These are phyloP conservation scores for Hibiscus mutabilis DNA, from an alignment of 345 rosid species.

Conservation along the genomic window DNA sequence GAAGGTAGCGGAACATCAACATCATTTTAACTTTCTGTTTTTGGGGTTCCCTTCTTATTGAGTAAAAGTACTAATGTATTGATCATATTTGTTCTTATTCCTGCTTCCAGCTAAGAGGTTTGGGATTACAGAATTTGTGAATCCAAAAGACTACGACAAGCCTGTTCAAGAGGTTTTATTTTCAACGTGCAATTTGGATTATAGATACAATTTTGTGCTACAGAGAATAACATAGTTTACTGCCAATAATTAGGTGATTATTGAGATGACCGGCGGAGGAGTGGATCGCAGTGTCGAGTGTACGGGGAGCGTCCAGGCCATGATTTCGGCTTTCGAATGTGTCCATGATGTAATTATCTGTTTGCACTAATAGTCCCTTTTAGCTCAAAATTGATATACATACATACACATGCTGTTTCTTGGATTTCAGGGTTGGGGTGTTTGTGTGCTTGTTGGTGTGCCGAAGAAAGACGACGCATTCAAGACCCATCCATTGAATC, in stretches of 20 bases:
- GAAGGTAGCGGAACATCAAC: constrained; percentile 23
- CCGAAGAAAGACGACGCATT: constrained; percentile 55
- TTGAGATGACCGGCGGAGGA: constrained; percentile 69
- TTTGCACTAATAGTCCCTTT: background rate
- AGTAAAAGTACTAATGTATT: background rate
- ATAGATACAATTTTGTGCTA: background rate
- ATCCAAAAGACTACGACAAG: constrained; percentile 58
- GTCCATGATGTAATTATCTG: constrained; percentile 60
- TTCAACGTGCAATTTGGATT: background rate
- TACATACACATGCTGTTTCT: background rate
- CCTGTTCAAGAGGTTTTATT: constrained; percentile 53
- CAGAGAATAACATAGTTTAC: background rate
- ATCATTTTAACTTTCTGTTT: background rate
- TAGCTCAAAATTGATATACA: background rate
- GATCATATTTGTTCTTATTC: constrained; percentile 1
- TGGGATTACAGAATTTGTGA: constrained; percentile 61
- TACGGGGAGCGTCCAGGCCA: constrained; percentile 60
- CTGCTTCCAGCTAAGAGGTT: constrained; percentile 51
- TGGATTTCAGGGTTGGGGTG: constrained; percentile 61
- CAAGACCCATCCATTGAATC: constrained; percentile 53
- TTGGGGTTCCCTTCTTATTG: background rate
- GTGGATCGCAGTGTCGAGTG: constrained; percentile 82
- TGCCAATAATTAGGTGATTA: constrained; percentile 40
- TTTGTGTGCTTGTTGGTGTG: constrained; percentile 59
- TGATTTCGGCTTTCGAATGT: constrained; percentile 87